These are phyloP conservation scores for Tricholoma terreum DNA, from an alignment of 768 basidiomycete species.

Conservation along the genomic window DNA sequence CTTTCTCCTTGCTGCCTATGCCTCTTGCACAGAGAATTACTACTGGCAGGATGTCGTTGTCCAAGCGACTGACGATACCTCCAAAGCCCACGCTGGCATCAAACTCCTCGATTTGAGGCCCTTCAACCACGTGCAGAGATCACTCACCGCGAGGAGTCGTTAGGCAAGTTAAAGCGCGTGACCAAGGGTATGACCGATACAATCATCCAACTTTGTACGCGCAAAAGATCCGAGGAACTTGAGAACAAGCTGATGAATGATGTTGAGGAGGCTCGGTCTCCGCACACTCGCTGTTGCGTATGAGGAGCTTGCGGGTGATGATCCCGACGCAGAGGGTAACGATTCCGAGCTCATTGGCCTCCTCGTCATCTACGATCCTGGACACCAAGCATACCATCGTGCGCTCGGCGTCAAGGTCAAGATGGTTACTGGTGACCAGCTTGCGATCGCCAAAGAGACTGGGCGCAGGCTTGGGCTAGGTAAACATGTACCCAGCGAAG, in stretches of 20 bases:
- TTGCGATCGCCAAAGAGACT: slow-evolving; percentile 99
- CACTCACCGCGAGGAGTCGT: slow-evolving; percentile 90
- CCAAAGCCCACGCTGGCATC: slow-evolving; percentile 85
- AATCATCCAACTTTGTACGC: slow-evolving; percentile 94
- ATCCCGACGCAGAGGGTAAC: slow-evolving; percentile 85
- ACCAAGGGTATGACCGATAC: slow-evolving; percentile 99
- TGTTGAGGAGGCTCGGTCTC: slow-evolving; percentile 96
- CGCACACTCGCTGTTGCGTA: slow-evolving; percentile 95
- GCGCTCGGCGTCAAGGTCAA: slow-evolving; percentile 97
- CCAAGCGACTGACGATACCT: slow-evolving; percentile 65
- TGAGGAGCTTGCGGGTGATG: slow-evolving; percentile 86
- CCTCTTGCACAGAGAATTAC: slow-evolving; percentile 98
- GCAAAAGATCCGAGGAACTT: slow-evolving; percentile 92
- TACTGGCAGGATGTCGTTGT: slow-evolving; percentile 97
- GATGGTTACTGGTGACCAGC: slow-evolving; percentile 99
- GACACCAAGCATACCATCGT: slow-evolving; percentile 98
- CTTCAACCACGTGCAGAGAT: slow-evolving; percentile 99
- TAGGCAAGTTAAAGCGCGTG: slow-evolving; percentile 97
- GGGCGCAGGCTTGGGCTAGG: slow-evolving; percentile 97
- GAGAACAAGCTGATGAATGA: slow-evolving; percentile 92
- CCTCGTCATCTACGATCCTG: slow-evolving; percentile 92
- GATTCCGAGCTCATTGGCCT: slow-evolving; percentile 98
- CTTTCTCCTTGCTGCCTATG: slow-evolving; percentile 93
- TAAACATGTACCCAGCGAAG: slow-evolving; percentile 99
- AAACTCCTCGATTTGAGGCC: slow-evolving; percentile 98